Evolutionary conservation across 768 basidiomycete genomes (phyloP).

Genomic region (Pleurotus giganteus): DNA sequence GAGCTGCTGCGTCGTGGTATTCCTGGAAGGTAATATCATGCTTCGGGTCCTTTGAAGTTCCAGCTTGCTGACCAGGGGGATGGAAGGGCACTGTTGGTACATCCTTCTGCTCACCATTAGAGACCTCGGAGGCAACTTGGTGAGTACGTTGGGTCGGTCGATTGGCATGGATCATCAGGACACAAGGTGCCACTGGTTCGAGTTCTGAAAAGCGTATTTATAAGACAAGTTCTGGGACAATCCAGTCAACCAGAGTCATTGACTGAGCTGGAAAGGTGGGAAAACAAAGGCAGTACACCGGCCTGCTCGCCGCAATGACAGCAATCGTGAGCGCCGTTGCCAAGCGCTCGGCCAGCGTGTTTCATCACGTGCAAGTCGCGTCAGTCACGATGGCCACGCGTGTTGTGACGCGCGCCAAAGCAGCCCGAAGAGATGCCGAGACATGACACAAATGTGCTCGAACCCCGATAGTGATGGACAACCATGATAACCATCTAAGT

Average conservation of each 20-base stretch:
- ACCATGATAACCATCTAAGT: not conserved
- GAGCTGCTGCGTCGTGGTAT: not conserved
- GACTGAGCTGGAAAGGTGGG: not conserved
- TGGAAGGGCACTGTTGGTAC: not conserved
- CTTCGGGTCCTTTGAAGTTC: not conserved
- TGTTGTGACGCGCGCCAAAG: too few species aligned
- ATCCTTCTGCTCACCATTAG: not conserved
- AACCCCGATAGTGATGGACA: not conserved
- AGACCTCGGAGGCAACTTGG: not conserved
- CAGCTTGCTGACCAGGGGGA: not conserved
- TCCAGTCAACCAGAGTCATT: not conserved
- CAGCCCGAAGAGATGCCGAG: not conserved
- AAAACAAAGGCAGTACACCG: not conserved
- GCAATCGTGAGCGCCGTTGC: too few species aligned
- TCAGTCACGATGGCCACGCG: too few species aligned
- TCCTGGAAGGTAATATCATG: not conserved
- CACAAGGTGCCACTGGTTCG: not conserved
- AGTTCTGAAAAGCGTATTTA: not conserved
- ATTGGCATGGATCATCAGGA: not conserved
- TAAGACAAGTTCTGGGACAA: not conserved
- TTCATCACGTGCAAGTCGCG: too few species aligned
- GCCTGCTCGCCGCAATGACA: not conserved
- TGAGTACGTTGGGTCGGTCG: not conserved
- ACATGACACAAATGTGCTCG: not conserved
- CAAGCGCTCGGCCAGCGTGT: too few species aligned